Evolutionary conservation across 352 stramenopile species (phyloP), one percentile per base, ranked within the genome.

Genomic region (Phytophthora europaea): DNA sequence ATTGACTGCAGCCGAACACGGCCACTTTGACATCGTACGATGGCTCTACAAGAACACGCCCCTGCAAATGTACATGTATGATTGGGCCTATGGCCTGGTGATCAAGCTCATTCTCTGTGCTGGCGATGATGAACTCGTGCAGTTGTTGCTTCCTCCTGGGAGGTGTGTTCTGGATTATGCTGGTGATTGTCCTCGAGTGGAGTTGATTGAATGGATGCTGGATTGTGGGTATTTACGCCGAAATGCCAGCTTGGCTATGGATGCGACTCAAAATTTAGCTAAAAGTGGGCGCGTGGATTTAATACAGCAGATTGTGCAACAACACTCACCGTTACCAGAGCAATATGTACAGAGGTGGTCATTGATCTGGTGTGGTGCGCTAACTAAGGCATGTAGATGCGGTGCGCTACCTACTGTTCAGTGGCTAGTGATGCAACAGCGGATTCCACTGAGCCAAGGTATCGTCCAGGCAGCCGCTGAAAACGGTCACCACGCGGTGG

Each of bases 121-220:
- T 28, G 23, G 23, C 23, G 23, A 28, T 28, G 23, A 28, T 28
- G 23, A 28, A 28, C 23, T 28, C 23, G 23, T 28, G 23, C 23
- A 28, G 23, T 28, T 28, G 23, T 28, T 28, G 23, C 23, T 28
- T 28, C n/a, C n/a, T n/a, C n/a, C n/a, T n/a, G n/a, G n/a, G n/a
- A n/a, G n/a, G n/a, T n/a, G n/a, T n/a, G n/a, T 61, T 4, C 20
- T 72, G 34, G 48, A 61, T n/a, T 57, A 67, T n/a, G 56, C 48
- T 18, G 22, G 1, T 8, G 40, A 2, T 66, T 12, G 23, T 40
- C 54, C 54, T 15, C 7, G 38, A 4, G n/a, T 9, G 4, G 65
- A 67, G 13, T 15, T 73, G 40, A 58, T 73, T 9, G 58, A 73
- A 15, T 73, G 50, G 65, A 67, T 73, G 66, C 10, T 73, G 47